Base-by-base conservation (phyloP, 768 basidiomycete species). In the Tremella yokohamensis region DNA sequence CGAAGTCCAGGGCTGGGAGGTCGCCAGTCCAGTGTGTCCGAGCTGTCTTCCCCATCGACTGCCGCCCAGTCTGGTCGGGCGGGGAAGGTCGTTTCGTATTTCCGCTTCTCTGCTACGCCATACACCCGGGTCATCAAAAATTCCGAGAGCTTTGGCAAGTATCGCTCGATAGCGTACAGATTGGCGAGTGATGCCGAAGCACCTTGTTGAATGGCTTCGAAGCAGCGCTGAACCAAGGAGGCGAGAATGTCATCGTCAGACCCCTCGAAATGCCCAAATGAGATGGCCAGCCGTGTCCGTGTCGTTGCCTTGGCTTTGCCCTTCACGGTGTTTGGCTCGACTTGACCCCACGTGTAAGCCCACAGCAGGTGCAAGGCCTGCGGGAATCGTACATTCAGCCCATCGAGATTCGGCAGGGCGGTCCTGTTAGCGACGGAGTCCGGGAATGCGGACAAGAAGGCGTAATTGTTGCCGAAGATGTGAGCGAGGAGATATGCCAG, bases 381-480 rank as follows among this genome's bases (percentile, higher is more conserved):
- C 15, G 50, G 60, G 34, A 42, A 58, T 42, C 54, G 60, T 8
- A 57, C 22, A 25, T 18, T 56, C 18, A 57, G 58, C 22, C 50
- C 62, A 3, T 56, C 62, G 7, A 61, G 53, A 54, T 57, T 55
- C 8, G 40, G 49, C 29, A 9, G 18, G 6, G 49, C 63, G 44
- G 61, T 63, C 37, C 47, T 42, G n/a, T 60, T 44, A 3, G 38
- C 52, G 3, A 34, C 2, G 47, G 54, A 29, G 47, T 54, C 42
- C 1, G 55, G 4, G 6, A 71, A 69, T 11, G 74, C 54, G 15
- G 56, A 58, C 3, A 69, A 24, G 38, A 74, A 58, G 9, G 66
- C 63, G 45, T 72, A 66, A 51, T 76, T 70, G 55, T 65, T 62
- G 49, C 60, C 62, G 50, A 72, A 64, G n/a, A 72, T 69, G 48